phyloP scores from a whole-genome alignment of 805 yeast species.

The Phaffomyces antillensis region DNA sequence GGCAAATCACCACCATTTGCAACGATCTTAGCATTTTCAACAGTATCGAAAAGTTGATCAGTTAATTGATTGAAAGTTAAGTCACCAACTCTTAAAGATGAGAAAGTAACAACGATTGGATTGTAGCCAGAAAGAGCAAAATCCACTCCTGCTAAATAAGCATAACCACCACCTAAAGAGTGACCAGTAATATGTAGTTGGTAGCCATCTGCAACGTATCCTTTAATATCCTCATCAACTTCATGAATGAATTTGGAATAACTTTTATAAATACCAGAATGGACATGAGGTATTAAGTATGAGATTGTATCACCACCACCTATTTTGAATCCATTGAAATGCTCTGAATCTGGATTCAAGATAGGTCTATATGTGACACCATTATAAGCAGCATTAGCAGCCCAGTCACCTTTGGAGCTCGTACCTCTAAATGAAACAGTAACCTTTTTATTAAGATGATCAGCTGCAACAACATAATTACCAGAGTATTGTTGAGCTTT shows the following conservation, averaged over 20 bases:
- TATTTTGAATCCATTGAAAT: not conserved
- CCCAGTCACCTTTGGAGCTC: conserved; percentile 2
- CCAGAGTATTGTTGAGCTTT: conserved; percentile 7
- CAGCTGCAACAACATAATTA: not conserved
- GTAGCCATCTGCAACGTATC: conserved; percentile 36
- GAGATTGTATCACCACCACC: not conserved
- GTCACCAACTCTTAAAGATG: conserved; percentile 62
- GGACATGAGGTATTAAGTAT: not conserved
- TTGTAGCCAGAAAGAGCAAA: conserved; percentile 44
- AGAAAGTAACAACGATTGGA: conserved; percentile 53
- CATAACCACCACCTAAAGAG: conserved; percentile 71
- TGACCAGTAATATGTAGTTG: conserved; percentile 57
- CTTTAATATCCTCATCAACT: conserved; percentile 27
- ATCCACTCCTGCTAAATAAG: conserved; percentile 57
- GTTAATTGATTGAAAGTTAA: conserved; percentile 41
- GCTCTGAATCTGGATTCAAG: not conserved
- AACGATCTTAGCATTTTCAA: conserved; percentile 22
- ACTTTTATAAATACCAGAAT: not conserved
- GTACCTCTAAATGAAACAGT: conserved; percentile 4
- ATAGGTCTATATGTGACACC: not conserved
- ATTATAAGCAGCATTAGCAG: conserved; percentile 2
- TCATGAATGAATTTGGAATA: conserved; percentile 5
- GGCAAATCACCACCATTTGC: conserved; percentile 26
- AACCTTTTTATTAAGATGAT: not conserved
- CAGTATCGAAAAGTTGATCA: conserved; percentile 40